Evolutionary conservation across 1,139 yeast species (phyloP).

Genomic region (Williopsis jadinii): DNA sequence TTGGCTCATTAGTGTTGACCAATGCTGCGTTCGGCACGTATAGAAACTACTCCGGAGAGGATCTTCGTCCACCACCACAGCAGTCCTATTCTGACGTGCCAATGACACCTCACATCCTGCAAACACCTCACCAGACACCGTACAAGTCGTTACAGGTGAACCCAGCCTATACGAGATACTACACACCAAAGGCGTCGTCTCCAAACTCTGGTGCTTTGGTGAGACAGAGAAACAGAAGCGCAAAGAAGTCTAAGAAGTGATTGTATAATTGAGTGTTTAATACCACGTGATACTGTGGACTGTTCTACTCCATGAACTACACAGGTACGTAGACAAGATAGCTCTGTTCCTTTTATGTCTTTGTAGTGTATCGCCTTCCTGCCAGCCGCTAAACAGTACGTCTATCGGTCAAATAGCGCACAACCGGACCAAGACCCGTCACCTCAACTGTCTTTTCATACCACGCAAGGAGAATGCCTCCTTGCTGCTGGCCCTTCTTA

Average conservation of each 20-base stretch:
- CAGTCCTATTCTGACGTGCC: slow-evolving; percentile 2
- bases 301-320: no score
- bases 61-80: slow-evolving; percentile 5
- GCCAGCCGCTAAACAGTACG: slow-evolving; percentile 47
- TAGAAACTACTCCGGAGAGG: slow-evolving; percentile 19
- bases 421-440: slow-evolving; percentile 85
- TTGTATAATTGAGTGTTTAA: neutral
- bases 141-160: slow-evolving; percentile 16
- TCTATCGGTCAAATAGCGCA: slow-evolving; percentile 80
- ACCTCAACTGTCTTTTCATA: slow-evolving; percentile 81
- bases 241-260: slow-evolving; percentile 9
- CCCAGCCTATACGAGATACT: slow-evolving; percentile 17
- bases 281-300: no score
- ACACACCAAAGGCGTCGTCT: slow-evolving; percentile 18
- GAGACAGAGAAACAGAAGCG: slow-evolving; percentile 13
- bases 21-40: slow-evolving; percentile 38
- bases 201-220: slow-evolving; percentile 14
- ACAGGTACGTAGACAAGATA: no score
- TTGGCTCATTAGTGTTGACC: slow-evolving; percentile 36
- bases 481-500: slow-evolving; percentile 74
- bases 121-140: slow-evolving; percentile 19
- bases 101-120: slow-evolving; percentile 11
- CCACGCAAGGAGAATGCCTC: slow-evolving; percentile 85
- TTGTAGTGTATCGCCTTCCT: neutral
- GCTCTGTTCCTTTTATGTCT: neutral